phyloP scores from a whole-genome alignment of 1,139 yeast species.

The Scheffersomyces quercinus region DNA sequence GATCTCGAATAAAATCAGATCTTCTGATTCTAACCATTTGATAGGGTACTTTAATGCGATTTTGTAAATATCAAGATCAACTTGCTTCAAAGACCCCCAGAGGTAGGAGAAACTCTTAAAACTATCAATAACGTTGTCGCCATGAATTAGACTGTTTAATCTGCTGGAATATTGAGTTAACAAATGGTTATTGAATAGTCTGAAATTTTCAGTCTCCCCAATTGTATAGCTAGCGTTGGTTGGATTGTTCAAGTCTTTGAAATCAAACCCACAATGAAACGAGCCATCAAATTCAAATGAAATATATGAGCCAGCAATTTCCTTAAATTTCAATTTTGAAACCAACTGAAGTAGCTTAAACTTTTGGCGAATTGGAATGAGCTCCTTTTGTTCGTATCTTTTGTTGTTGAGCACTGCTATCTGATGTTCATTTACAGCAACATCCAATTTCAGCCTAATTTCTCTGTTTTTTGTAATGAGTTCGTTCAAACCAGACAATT shows the following conservation, averaged over 20 bases:
- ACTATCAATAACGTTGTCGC: constrained; percentile 10
- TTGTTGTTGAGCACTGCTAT: constrained; percentile 19
- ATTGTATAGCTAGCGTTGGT: background rate
- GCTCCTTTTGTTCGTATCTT: constrained; percentile 26
- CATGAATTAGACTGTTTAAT: background rate
- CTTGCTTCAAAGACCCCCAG: constrained; percentile 21
- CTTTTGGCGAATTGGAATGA: constrained; percentile 22
- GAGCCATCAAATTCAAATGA: constrained; percentile 18
- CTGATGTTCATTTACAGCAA: constrained; percentile 17
- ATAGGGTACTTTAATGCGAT: constrained; percentile 32
- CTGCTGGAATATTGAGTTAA: background rate
- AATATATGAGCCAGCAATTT: constrained; percentile 9
- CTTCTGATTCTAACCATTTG: constrained; percentile 8
- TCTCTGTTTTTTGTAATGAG: constrained; percentile 9
- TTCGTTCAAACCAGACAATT: constrained; percentile 13
- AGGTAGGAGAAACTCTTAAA: constrained; percentile 16
- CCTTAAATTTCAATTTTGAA: constrained; percentile 19
- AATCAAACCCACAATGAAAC: constrained; percentile 15
- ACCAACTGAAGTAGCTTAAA: constrained; percentile 24
- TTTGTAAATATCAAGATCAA: constrained; percentile 31
- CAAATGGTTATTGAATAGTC: background rate
- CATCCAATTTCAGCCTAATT: constrained; percentile 9
- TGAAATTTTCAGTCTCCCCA: background rate
- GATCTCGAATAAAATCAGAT: constrained; percentile 10
- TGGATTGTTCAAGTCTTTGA: constrained; percentile 4